Base-by-base conservation (phyloP, 345 rosid genomes). In the Streptanthus diversifolius region DNA sequence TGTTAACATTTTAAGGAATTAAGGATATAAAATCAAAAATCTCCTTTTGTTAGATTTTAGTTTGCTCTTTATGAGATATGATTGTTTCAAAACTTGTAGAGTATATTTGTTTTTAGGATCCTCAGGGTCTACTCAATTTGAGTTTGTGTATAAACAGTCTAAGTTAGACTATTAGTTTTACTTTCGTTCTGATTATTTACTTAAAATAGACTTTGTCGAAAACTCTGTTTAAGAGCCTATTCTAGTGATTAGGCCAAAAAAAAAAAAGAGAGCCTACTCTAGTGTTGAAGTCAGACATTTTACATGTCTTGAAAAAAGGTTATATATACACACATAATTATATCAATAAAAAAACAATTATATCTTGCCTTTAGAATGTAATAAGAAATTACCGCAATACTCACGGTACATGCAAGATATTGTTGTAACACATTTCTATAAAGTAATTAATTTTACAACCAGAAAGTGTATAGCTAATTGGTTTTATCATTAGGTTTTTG, bases 1-100 rank as follows among this genome's bases (percentile, higher is more conserved):
- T 75, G 68, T 66, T 73, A 73, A 73, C 77, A 73, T 55, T 55
- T 73, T 25, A 65, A 63, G 61, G 27, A 75, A 68, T 44, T 48
- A 39, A 47, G 44, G 63, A 75, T 60, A 68, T 32, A 68, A 59
- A 58, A 75, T 75, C 73, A 49, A 41, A 58, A 49, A 12, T 68
- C 79, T 53, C 49, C 65, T 62, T 68, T 71, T 64, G 55, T 71
- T 71, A 48, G 39, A 47, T 76, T 63, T 55, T 76, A 5, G 53
- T 39, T 21, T 24, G 21, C 67, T 36, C 39, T 57, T 56, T 55
- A 59, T 0, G 41, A 59, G 48, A 25, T 15, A 21, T 24, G 8
- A 8, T 29, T 5, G 40, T 41, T 8, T 30, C 19, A 12, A 47
- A 64, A 7, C 29, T 4, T 13, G 4, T 63, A 12, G 10, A 12